Evolutionary conservation across 768 basidiomycete genomes (phyloP).

Genomic region (Leccinum imitatum): DNA sequence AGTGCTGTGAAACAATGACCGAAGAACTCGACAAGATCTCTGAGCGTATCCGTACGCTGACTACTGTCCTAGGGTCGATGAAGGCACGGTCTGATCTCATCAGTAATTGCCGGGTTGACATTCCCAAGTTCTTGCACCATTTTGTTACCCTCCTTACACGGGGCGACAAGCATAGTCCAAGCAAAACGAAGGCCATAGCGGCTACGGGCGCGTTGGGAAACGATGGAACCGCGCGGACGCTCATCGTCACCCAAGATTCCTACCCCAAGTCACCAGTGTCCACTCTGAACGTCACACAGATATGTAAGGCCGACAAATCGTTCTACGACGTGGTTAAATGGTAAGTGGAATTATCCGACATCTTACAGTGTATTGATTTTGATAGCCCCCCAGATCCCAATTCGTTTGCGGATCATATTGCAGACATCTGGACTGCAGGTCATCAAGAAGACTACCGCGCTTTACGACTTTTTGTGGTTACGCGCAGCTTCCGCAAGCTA

Average conservation of each 20-base stretch:
- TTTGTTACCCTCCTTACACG: background rate
- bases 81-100: background rate
- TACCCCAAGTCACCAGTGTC: background rate
- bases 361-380: background rate
- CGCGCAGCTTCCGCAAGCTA: too few relatives aligned
- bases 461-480: too few relatives aligned
- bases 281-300: background rate
- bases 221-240: background rate
- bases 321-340: background rate
- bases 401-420: background rate
- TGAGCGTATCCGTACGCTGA: too few relatives aligned
- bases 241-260: background rate
- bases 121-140: background rate
- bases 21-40: too few relatives aligned
- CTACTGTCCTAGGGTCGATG: background rate
- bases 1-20: too few relatives aligned
- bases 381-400: too few relatives aligned
- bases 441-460: too few relatives aligned
- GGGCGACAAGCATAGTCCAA: background rate
- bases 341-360: too few relatives aligned
- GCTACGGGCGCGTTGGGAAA: background rate
- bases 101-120: background rate
- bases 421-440: background rate
- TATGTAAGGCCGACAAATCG: background rate
- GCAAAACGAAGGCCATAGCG: background rate